Evolutionary conservation across 805 yeast species (phyloP), one percentile per base, ranked within the genome.

Genomic region (Starmerella roubikii): DNA sequence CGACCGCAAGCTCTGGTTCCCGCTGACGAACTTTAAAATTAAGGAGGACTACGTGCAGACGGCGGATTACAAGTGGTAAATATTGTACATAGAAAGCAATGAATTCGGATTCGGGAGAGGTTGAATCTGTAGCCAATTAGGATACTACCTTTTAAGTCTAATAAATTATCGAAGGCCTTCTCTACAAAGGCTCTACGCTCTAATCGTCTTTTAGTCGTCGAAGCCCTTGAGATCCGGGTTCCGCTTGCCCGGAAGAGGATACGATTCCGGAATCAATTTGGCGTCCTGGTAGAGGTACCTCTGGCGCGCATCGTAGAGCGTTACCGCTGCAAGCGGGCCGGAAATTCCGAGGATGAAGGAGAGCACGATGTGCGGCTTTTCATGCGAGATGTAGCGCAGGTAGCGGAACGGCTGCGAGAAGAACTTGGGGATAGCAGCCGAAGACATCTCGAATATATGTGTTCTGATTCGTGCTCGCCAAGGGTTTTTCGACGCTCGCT

Each of bases 351-450:
- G 65, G 27, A 66, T 65, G 17, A 73, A 68, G 22, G 84, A 66
- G 54, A 68, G 74, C 56, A 79, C 76, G 47, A 78, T 64, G 60
- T 79, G 83, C 30, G 93, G 93, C 55, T 74, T 73, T 49, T 71
- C 72, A 61, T 79, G 78, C 19, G 86, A 80, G 50, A 75, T 76
- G 61, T 73, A 79, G 57, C 86, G 77, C 35, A 48, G 68, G 41
- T 47, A 58, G 51, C 55, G 40, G 26, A 55, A 23, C 23, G 62
- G 62, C 42, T 52, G 55, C 36, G 50, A 47, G 59, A 59, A 58
- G 52, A 58, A 56, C 32, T 50, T 45, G 31, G 58, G 54, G 27
- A 42, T 35, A 30, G 25, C 39, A 6, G 47, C 45, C 30, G 45
- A 38, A 37, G 47, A 36, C 46, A 42, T 41, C 11, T n/a, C n/a